These are phyloP conservation scores for Asterella californica DNA, from an alignment of 225 moss, liverwort and hornwort species.

Conservation along the genomic window DNA sequence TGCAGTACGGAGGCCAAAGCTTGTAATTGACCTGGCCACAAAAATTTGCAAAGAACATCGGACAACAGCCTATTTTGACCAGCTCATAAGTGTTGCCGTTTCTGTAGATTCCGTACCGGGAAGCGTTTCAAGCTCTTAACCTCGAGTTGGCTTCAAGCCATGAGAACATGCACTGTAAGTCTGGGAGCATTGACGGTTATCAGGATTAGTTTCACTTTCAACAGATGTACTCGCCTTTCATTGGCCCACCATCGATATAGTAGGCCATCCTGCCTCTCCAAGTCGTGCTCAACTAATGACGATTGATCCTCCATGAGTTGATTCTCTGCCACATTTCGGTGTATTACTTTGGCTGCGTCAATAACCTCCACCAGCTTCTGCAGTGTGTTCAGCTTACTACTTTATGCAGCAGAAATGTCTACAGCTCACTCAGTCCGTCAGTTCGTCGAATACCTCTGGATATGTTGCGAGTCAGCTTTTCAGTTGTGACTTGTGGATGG, in stretches of 20 bases:
- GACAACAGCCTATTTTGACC: constrained; percentile 41
- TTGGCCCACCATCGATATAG: neutral
- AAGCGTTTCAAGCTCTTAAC: neutral
- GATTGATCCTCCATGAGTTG: too few species aligned
- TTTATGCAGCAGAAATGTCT: too few species aligned
- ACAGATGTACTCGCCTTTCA: neutral
- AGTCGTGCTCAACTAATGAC: too few species aligned
- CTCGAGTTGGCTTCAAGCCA: neutral
- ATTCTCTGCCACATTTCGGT: too few species aligned
- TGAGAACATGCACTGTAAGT: neutral
- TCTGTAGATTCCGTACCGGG: neutral
- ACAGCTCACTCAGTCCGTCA: too few species aligned
- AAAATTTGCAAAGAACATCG: constrained; percentile 42
- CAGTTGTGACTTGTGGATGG: too few species aligned
- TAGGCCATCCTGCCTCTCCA: too few species aligned
- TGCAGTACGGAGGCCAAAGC: constrained; percentile 43
- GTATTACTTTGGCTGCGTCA: too few species aligned
- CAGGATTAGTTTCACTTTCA: neutral
- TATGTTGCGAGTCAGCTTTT: too few species aligned
- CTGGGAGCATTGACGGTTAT: neutral
- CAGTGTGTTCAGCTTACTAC: too few species aligned
- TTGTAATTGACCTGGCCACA: constrained; percentile 50
- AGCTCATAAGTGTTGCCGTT: constrained; percentile 33
- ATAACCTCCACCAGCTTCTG: too few species aligned
- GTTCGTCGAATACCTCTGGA: too few species aligned